Conservation (phyloP, 2,329 filamentous ascomycete species). For the Fusarium paranaense region DNA sequence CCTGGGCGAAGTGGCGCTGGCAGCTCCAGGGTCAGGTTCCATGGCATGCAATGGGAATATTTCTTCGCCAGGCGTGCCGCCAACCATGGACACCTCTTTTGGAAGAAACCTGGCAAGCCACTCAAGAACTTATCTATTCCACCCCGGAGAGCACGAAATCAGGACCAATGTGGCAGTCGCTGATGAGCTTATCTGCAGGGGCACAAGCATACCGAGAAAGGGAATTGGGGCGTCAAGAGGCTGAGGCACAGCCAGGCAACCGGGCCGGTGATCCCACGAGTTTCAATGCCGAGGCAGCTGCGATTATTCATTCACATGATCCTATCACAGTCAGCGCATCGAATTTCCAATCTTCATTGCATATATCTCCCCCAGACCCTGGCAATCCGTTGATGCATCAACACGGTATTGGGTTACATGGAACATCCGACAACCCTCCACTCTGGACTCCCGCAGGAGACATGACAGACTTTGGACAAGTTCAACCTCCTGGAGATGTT, state of each 20-base stretch:
- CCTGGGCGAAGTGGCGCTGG: slow-evolving; percentile 46
- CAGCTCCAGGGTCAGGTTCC: slow-evolving; percentile 45
- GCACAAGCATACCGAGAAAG: slow-evolving; percentile 23
- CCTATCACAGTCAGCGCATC: slow-evolving; percentile 17
- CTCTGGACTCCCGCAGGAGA: slow-evolving; percentile 16
- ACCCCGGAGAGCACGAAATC: slow-evolving; percentile 13
- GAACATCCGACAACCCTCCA: slow-evolving; percentile 13
- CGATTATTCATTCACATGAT: neutral
- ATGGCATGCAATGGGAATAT: slow-evolving; percentile 43
- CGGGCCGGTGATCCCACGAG: neutral
- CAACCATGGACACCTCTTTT: slow-evolving; percentile 37
- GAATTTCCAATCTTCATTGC: slow-evolving; percentile 10
- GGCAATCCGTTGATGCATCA: slow-evolving; percentile 8
- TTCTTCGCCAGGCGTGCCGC: slow-evolving; percentile 36
- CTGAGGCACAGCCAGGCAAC: slow-evolving; percentile 2
- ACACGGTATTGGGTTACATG: slow-evolving; percentile 1
- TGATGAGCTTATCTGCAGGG: slow-evolving; percentile 17
- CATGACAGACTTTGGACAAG: neutral
- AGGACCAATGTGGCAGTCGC: slow-evolving; percentile 28
- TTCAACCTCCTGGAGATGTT: neutral
- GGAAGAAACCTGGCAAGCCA: slow-evolving; percentile 39
- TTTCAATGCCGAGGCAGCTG: slow-evolving; percentile 9
- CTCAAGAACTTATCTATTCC: slow-evolving; percentile 8
- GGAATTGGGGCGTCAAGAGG: slow-evolving; percentile 10
- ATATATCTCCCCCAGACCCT: neutral